phyloP scores from a whole-genome alignment of 306 rosid species.

The Dryas octopetala region DNA sequence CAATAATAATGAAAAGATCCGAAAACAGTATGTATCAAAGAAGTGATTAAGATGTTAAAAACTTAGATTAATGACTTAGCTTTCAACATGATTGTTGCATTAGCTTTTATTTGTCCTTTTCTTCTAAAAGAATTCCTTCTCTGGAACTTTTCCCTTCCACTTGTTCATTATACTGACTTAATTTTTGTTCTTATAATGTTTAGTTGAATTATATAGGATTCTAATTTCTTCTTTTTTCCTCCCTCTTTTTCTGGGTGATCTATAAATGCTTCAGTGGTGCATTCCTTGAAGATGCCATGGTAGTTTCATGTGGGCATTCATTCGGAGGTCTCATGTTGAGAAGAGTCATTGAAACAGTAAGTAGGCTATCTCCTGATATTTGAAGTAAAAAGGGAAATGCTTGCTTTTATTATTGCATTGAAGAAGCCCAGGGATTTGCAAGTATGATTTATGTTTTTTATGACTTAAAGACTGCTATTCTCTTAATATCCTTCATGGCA shows the following conservation, averaged over 20 bases:
- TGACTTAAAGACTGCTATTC: slow-evolving; percentile 1
- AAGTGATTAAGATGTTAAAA: neutral
- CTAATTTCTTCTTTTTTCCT: slow-evolving; percentile 27
- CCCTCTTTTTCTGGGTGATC: slow-evolving; percentile 11
- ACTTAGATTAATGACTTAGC: too few relatives aligned
- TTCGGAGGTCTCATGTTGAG: slow-evolving; percentile 95
- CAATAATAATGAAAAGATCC: neutral
- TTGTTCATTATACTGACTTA: neutral
- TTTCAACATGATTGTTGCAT: neutral
- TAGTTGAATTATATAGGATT: slow-evolving; percentile 12
- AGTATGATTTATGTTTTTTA: neutral
- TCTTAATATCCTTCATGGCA: neutral
- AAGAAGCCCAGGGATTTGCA: slow-evolving; percentile 3
- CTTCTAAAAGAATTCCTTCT: neutral
- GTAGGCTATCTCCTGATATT: slow-evolving; percentile 36
- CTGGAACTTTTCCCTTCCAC: neutral
- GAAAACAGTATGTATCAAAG: neutral
- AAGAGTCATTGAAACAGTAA: slow-evolving; percentile 88
- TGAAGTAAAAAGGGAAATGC: neutral
- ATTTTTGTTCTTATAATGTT: slow-evolving; percentile 2
- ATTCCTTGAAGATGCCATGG: slow-evolving; percentile 92
- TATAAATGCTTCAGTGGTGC: slow-evolving; percentile 56
- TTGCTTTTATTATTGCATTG: neutral
- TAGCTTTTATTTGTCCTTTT: neutral
- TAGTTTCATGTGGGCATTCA: slow-evolving; percentile 97